A percentile compares a stretch with the other conserved stretches of the same genome.
phyloP scores from a whole-genome alignment of 306 rosid species.

The Myrica gale region DNA sequence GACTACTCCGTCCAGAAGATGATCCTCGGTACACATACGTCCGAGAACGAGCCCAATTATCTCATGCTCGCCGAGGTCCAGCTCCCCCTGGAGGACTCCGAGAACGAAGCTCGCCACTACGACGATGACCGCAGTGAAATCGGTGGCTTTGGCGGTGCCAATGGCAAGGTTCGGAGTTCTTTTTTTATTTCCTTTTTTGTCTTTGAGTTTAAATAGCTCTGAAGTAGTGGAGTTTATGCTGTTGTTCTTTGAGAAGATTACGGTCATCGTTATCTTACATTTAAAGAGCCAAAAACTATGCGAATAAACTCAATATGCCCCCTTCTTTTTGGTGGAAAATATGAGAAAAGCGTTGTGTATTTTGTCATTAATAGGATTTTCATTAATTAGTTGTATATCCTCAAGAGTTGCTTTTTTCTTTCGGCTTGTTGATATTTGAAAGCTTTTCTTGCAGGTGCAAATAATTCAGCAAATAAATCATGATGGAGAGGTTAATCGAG shows the following conservation, averaged over 20 bases:
- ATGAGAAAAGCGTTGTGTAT: background rate
- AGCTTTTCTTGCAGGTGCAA: conserved; percentile 54
- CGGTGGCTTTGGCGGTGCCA: conserved; percentile 90
- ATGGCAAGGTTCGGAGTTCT: conserved; percentile 57
- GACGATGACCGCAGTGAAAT: conserved; percentile 75
- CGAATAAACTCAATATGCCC: background rate
- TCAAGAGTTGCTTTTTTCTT: background rate
- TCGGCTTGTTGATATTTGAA: background rate
- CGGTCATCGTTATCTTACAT: no score
- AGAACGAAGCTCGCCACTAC: conserved; percentile 93
- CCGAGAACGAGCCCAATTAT: conserved; percentile 95
- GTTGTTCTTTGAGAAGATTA: no score
- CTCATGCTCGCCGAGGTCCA: conserved; percentile 97
- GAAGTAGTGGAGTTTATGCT: no score
- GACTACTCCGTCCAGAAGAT: conserved; percentile 93
- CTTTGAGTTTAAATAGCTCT: background rate
- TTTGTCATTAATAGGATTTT: no score
- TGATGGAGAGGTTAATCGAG: conserved; percentile 96
- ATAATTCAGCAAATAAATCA: conserved; percentile 96
- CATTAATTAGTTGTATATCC: background rate
- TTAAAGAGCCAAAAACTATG: no score
- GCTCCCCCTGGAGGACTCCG: conserved; percentile 88
- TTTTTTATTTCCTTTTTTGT: background rate
- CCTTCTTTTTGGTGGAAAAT: background rate
- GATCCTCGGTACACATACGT: conserved; percentile 90